Base-by-base conservation (phyloP, 257 asterid species). In the Solanum lycopersicoides region DNA sequence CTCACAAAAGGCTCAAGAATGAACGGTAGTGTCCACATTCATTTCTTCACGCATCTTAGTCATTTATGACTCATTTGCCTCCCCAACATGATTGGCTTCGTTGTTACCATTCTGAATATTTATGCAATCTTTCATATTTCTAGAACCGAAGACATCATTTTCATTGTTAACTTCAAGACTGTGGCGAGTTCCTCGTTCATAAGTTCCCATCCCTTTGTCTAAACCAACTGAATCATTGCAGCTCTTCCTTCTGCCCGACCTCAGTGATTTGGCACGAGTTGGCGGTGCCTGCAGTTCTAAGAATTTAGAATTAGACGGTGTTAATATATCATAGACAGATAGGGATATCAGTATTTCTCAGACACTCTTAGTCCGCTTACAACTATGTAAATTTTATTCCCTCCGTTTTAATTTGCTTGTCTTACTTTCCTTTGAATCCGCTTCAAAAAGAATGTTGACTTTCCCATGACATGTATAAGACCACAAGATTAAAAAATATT, bases 211-310 rank as follows among this genome's bases (percentile, higher is more conserved):
- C 79, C 88, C 91, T 80, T 88, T 91, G 63, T 53, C 63, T 53
- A 53, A 53, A 53, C 85, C 75, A 88, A 86, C 92, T 20, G 92
- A 86, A 83, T 89, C 91, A 84, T 85, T 86, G 88, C 86, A 92
- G 94, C 92, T 94, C 91, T 92, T 94, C 90, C 89, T 92, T 86
- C 98, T 87, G 76, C 98, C 98, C 89, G 93, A 86, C 88, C 94
- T 94, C 6, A 96, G 97, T 25, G 98, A 95, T 88, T 92, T 95
- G 68, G 98, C 94, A 83, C 95, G 94, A 69, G 98, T 95, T 77
- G 95, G 94, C 9, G 97, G 97, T 44, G 91, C 87, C 98, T 93
- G 88, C 60, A 75, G 87, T 84, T 39, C 72, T 66, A 75, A 85
- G 39, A 89, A n/a, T 56, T 44, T 59, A 80, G 73, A 79, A 82